Percentiles rank a stretch among this genome's conserved stretches.
Evolutionary conservation across 352 stramenopile species (phyloP).

Genomic region (Aphanomyces cochlioides): DNA sequence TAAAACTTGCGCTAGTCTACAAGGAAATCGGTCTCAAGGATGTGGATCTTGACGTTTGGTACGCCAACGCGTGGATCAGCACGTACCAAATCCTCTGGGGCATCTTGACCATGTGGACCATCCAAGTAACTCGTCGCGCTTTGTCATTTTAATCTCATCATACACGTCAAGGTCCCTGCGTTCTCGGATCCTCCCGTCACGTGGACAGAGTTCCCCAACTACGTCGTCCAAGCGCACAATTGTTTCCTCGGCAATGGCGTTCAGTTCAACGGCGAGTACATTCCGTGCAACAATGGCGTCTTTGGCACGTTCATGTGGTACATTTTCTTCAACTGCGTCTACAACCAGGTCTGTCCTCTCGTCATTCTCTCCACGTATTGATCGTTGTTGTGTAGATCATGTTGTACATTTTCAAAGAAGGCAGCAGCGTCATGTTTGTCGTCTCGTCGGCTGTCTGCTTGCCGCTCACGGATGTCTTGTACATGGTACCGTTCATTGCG

Average conservation of each 20-base stretch:
- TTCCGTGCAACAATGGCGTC: slow-evolving; percentile 27
- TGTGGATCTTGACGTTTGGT: slow-evolving; percentile 33
- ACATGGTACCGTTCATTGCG: slow-evolving; percentile 30
- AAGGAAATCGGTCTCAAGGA: slow-evolving; percentile 35
- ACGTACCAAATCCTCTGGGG: slow-evolving; percentile 33
- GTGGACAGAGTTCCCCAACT: slow-evolving; percentile 25
- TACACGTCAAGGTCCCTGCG: slow-evolving; percentile 1
- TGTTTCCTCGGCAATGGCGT: slow-evolving; percentile 30
- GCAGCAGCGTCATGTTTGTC: slow-evolving; percentile 34
- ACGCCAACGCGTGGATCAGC: slow-evolving; percentile 32
- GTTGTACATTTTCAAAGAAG: slow-evolving; percentile 35
- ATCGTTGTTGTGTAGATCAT: slow-evolving; percentile 28
- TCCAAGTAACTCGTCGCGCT: slow-evolving; percentile 3
- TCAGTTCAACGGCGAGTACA: slow-evolving; percentile 13
- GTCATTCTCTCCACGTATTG: neutral
- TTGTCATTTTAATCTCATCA: neutral
- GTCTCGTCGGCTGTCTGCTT: slow-evolving; percentile 32
- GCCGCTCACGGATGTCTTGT: slow-evolving; percentile 29
- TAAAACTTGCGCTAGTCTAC: slow-evolving; percentile 27
- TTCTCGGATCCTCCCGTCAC: slow-evolving; percentile 29
- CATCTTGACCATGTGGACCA: slow-evolving; percentile 27
- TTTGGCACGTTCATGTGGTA: slow-evolving; percentile 28
- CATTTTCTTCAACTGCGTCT: slow-evolving; percentile 32
- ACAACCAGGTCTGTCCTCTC: slow-evolving; percentile 28
- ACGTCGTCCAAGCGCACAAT: slow-evolving; percentile 25